phyloP scores from a whole-genome alignment of 345 rosid species.

The Eucalyptus urophylla region DNA sequence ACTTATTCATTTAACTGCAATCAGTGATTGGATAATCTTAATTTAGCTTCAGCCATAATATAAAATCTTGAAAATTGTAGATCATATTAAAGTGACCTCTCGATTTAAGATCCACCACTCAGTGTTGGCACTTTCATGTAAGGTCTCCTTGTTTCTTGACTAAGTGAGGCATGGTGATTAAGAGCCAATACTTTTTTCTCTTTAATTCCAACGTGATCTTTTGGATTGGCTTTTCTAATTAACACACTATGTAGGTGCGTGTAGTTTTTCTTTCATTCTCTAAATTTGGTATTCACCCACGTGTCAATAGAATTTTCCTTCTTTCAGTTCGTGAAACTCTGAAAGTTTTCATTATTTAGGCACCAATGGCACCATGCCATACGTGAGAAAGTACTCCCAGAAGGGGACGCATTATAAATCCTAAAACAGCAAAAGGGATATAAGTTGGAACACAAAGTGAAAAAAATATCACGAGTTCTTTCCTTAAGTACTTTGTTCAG shows the following conservation, averaged over 20 bases:
- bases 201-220: neutral
- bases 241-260: neutral
- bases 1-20: neutral
- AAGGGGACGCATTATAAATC: neutral
- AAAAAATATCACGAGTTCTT: neutral
- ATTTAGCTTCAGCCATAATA: neutral
- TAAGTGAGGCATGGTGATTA: neutral
- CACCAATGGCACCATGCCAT: neutral
- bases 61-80: neutral
- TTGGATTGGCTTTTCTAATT: neutral
- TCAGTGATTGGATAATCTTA: neutral
- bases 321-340: neutral
- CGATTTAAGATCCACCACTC: neutral
- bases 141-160: neutral
- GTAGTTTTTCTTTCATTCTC: neutral
- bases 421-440: neutral
- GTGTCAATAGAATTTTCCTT: neutral
- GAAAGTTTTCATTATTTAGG: neutral
- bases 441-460: neutral
- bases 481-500: neutral
- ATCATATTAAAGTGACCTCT: neutral
- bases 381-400: neutral
- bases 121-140: neutral
- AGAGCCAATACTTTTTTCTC: neutral
- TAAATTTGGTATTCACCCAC: neutral